Percentiles rank a stretch among this genome's conserved stretches.
These are phyloP conservation scores for Yarrowia sp. DNA, from an alignment of 805 yeast genomes.

Conservation along the genomic window DNA sequence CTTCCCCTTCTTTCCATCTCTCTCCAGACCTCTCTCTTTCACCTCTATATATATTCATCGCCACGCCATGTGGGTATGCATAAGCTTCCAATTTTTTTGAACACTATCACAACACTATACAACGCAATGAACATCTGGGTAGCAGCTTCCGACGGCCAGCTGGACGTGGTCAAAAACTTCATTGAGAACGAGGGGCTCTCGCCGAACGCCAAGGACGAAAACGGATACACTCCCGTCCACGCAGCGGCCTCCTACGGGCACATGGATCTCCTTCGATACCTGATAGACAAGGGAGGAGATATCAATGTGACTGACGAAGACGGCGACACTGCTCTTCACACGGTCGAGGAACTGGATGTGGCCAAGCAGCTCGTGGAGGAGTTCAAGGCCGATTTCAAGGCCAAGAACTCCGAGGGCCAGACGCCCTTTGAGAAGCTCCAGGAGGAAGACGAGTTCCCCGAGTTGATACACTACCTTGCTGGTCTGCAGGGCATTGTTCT, in stretches of 20 bases:
- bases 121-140: constrained; percentile 75
- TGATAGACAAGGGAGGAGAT: constrained; percentile 72
- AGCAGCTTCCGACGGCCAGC: constrained; percentile 87
- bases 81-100: constrained; percentile 1
- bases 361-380: constrained; percentile 74
- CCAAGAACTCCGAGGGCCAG: constrained; percentile 74
- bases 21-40: too few species aligned
- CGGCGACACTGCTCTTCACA: constrained; percentile 96
- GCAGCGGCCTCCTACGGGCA: constrained; percentile 97
- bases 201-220: constrained; percentile 81
- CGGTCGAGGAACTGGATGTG: constrained; percentile 71
- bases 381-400: constrained; percentile 67
- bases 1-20: too few species aligned
- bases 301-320: constrained; percentile 83
- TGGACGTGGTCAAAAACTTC: constrained; percentile 62
- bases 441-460: constrained; percentile 87
- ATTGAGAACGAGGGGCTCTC: constrained; percentile 60
- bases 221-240: constrained; percentile 96
- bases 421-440: constrained; percentile 76
- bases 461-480: constrained; percentile 68
- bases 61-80: not conserved
- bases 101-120: not conserved
- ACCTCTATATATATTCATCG: too few species aligned
- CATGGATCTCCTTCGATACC: constrained; percentile 63
- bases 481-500: constrained; percentile 52